phyloP scores from a whole-genome alignment of 2,329 filamentous ascomycete species.

The Fusarium protoensiforme region DNA sequence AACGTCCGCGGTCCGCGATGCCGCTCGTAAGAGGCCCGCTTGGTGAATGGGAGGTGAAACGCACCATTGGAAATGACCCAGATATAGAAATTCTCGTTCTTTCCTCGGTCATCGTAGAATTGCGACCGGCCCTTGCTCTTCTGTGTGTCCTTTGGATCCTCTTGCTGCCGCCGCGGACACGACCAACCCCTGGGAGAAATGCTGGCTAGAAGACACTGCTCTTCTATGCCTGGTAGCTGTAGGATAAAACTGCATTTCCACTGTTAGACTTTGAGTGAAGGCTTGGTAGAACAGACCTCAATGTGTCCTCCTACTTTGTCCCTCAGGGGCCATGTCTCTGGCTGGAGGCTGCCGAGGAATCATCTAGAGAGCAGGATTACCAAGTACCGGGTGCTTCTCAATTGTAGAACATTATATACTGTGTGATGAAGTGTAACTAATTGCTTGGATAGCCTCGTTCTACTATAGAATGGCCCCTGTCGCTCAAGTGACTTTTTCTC shows the following conservation, averaged over 20 bases:
- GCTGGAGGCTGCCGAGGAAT: not conserved
- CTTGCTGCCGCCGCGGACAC: not conserved
- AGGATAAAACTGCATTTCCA: too few relatives aligned
- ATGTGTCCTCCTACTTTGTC: not conserved
- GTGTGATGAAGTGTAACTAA: not conserved
- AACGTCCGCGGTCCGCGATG: not conserved
- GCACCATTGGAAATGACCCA: not conserved
- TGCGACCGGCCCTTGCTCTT: not conserved
- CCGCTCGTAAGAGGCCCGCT: not conserved
- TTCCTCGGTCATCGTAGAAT: accelerated
- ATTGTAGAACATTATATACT: accelerated
- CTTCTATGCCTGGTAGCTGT: too few relatives aligned
- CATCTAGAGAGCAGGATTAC: not conserved
- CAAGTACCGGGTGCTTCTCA: too few relatives aligned
- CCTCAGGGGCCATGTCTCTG: not conserved
- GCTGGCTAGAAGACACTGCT: not conserved
- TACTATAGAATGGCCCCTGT: not conserved
- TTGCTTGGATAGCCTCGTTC: not conserved
- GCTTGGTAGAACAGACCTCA: not conserved
- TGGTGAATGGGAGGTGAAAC: not conserved
- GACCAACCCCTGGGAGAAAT: not conserved
- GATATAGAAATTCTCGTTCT: not conserved
- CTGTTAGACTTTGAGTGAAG: not conserved
- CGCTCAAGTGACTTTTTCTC: not conserved
- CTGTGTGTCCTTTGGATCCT: not conserved